Base-by-base conservation (phyloP, 495 filamentous ascomycete genomes). In the Penicillium goetzii region DNA sequence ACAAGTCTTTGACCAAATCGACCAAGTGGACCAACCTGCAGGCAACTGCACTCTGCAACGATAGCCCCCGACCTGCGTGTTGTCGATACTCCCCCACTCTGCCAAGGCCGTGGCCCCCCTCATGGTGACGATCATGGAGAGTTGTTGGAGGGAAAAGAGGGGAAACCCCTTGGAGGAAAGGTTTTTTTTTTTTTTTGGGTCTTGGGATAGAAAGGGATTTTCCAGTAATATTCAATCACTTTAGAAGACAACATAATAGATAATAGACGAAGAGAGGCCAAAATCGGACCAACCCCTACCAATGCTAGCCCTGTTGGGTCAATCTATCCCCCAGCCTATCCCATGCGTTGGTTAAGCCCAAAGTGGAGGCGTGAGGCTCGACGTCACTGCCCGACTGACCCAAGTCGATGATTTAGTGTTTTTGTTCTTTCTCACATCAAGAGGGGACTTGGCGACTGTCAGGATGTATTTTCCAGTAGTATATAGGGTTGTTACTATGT, bases 101-200 rank as follows among this genome's bases (percentile, higher is more conserved):
- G 59, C 65, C 63, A 68, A 74, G 63, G 52, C 63, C n/a, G n/a
- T 19, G 64, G 64, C 72, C 68, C 68, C 72, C 47, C 68, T 70
- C 68, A 63, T 69, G 25, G 47, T 23, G 66, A 68, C 56, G 63
- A 66, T 66, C 63, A 30, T 34, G 19, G 12, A 52, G 49, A 1
- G 5, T 17, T 26, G 23, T 26, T 26, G 26, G 17, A 28, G 28
- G 58, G 34, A 21, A 45, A 51, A 25, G 49, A 30, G 28, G 11
- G 52, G 28, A 54, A 26, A 47, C 43, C 5, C 9, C 38, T 41
- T 47, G 43, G 43, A 43, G 38, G 30, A 8, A 43, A 47, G 41
- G 43, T 23, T 47, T 47, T 12, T 4, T n/a, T 41, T 17, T n/a
- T 47, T 12, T 4, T n/a, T 41, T 17, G 4, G 5, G 5, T 11